A percentile compares a stretch with the other conserved stretches of the same genome.
Evolutionary conservation across 2,329 filamentous ascomycete species (phyloP).

Genomic region (Colletotrichum sp.): DNA sequence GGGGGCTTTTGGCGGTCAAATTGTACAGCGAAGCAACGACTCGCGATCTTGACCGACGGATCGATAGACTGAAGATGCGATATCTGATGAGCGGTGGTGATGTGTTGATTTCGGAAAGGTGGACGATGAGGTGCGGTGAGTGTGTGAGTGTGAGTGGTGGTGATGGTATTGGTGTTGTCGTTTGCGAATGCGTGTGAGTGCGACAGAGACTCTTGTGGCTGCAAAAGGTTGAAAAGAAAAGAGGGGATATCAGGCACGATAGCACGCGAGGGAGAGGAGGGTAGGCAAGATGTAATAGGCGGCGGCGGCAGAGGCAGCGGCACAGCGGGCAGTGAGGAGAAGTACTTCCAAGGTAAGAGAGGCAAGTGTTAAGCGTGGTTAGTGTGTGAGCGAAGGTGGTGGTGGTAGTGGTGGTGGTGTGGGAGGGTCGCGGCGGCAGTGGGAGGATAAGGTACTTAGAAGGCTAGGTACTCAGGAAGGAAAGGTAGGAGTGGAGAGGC

Average conservation of each 20-base stretch:
- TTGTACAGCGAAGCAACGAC: conserved; percentile 5
- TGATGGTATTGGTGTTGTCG: not conserved
- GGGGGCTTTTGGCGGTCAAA: conserved; percentile 21
- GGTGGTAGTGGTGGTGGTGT: not conserved
- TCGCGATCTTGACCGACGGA: not conserved
- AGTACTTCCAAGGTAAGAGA: not conserved
- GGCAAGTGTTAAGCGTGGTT: not conserved
- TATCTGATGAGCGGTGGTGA: not conserved
- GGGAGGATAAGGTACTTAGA: conserved; percentile 5
- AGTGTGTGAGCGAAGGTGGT: not conserved
- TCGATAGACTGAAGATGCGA: not conserved
- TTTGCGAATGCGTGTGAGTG: not conserved
- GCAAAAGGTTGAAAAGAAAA: conserved; percentile 20
- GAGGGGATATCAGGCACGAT: conserved; percentile 21
- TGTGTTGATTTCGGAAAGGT: not conserved
- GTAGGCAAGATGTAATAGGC: conserved; percentile 20
- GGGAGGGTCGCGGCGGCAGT: conserved; percentile 12
- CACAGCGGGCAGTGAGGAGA: not conserved
- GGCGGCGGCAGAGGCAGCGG: not conserved
- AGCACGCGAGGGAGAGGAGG: conserved; percentile 21
- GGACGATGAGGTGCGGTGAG: not conserved
- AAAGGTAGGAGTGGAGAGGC: conserved; percentile 15
- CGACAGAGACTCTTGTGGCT: not conserved
- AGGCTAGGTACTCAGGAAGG: not conserved
- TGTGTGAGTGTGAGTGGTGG: not conserved